Evolutionary conservation across 768 basidiomycete species (phyloP).

Genomic region (Punctularia strigosozonata): DNA sequence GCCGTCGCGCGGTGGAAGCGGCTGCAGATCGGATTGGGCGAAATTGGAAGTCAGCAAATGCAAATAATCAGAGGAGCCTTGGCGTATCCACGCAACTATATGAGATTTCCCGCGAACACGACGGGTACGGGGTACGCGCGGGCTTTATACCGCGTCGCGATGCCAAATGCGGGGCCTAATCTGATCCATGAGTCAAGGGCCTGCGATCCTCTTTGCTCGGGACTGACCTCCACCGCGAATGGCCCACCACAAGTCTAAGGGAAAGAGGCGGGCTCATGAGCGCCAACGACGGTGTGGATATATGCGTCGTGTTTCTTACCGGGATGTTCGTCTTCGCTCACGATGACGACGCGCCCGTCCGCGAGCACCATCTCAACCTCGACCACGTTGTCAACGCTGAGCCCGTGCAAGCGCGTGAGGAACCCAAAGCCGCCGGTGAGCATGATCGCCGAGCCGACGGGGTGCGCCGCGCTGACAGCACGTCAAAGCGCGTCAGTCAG

Average conservation of each 20-base stretch:
- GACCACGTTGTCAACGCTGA: constrained; percentile 83
- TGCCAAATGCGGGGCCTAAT: constrained; percentile 70
- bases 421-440: constrained; percentile 85
- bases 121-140: constrained; percentile 83
- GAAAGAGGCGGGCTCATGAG: not conserved
- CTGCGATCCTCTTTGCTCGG: no score
- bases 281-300: not conserved
- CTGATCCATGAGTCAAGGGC: no score
- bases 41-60: constrained; percentile 1
- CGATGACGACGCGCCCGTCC: constrained; percentile 75
- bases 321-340: constrained; percentile 60
- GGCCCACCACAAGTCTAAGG: constrained; percentile 78
- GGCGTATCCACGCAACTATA: constrained; percentile 58
- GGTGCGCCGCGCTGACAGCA: constrained; percentile 56
- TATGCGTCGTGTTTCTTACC: constrained; percentile 26
- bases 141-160: constrained; percentile 84
- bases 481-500: not conserved
- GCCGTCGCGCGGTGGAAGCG: constrained; percentile 84
- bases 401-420: constrained; percentile 68
- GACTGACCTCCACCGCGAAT: constrained; percentile 76
- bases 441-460: constrained; percentile 72
- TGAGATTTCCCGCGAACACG: constrained; percentile 85
- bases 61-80: constrained; percentile 1
- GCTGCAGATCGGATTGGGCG: constrained; percentile 32
- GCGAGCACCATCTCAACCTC: constrained; percentile 89